Percentiles rank a stretch among this genome's conserved stretches.
phyloP scores from a whole-genome alignment of 331 rosid genomes.

The Quercus phellos region DNA sequence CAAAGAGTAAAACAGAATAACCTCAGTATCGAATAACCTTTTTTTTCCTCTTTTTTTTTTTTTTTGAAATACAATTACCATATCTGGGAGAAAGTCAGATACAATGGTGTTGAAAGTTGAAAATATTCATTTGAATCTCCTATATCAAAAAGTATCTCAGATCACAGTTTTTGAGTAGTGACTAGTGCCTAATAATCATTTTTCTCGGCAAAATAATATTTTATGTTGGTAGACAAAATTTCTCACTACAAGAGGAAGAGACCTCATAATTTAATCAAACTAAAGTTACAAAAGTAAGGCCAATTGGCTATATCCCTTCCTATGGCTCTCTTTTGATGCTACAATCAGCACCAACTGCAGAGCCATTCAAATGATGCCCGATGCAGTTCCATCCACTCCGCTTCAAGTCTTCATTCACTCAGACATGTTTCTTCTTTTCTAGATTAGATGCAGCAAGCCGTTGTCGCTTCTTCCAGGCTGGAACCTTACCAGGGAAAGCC shows the following conservation, averaged over 20 bases:
- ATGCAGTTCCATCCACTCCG: conserved; percentile 3
- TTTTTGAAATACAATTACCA: background rate
- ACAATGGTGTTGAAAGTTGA: background rate
- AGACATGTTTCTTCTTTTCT: conserved; percentile 67
- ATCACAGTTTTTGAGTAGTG: background rate
- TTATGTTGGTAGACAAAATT: background rate
- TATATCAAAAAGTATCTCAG: background rate
- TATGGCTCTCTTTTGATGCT: background rate
- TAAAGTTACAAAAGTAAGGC: background rate
- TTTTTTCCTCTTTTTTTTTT: background rate
- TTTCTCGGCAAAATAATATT: background rate
- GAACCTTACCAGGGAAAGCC: conserved; percentile 90
- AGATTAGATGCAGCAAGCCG: conserved; percentile 50
- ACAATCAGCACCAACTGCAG: background rate
- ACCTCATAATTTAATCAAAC: background rate
- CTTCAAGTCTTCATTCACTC: conserved; percentile 20
- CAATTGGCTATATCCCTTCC: background rate
- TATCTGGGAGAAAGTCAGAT: background rate
- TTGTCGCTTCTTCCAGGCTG: conserved; percentile 87
- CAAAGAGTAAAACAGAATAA: background rate
- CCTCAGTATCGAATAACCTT: background rate
- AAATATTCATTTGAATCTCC: background rate
- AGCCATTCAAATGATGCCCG: conserved; percentile 9
- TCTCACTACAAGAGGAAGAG: background rate
- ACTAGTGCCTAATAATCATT: background rate